Conservation (phyloP, 2,329 filamentous ascomycete species). For the Pseudocercospora fijiensis region DNA sequence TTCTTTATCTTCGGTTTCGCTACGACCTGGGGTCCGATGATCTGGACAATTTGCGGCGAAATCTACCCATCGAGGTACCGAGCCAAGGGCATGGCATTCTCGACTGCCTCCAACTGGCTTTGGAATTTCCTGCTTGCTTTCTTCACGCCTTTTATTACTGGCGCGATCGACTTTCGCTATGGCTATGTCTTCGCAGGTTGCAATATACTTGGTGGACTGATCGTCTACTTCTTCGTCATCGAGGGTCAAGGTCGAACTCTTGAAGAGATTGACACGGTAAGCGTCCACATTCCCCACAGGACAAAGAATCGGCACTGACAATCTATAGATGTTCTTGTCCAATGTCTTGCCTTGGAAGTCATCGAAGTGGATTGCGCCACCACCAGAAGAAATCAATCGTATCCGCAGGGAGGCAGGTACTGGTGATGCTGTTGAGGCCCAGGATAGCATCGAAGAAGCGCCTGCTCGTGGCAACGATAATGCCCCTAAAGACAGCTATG, state of each 20-base stretch:
- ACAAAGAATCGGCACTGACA: not conserved
- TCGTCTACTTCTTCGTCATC: slow-evolving; percentile 76
- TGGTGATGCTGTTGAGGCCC: slow-evolving; percentile 4
- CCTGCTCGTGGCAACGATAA: not conserved
- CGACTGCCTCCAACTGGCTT: slow-evolving; percentile 64
- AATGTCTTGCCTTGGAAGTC: slow-evolving; percentile 35
- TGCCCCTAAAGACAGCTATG: slow-evolving; percentile 9
- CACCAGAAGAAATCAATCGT: slow-evolving; percentile 32
- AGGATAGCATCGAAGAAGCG: slow-evolving; percentile 3
- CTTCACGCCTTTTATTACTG: slow-evolving; percentile 76
- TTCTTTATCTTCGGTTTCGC: slow-evolving; percentile 66
- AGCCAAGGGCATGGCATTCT: slow-evolving; percentile 49
- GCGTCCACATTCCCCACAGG: slow-evolving; percentile 41
- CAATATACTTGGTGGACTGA: slow-evolving; percentile 61
- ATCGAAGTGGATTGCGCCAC: slow-evolving; percentile 36
- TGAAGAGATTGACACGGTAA: slow-evolving; percentile 13
- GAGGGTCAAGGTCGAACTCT: slow-evolving; percentile 68
- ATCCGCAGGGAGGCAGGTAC: slow-evolving; percentile 21
- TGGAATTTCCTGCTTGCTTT: slow-evolving; percentile 49
- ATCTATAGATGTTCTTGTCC: slow-evolving; percentile 59
- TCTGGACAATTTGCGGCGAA: slow-evolving; percentile 54
- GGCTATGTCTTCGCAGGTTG: slow-evolving; percentile 75
- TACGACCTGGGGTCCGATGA: slow-evolving; percentile 67
- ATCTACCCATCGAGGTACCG: slow-evolving; percentile 60
- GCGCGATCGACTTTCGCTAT: slow-evolving; percentile 68